Evolutionary conservation across 345 rosid genomes (phyloP), one percentile per base, ranked within the genome.

Genomic region (Aegle marmelos): DNA sequence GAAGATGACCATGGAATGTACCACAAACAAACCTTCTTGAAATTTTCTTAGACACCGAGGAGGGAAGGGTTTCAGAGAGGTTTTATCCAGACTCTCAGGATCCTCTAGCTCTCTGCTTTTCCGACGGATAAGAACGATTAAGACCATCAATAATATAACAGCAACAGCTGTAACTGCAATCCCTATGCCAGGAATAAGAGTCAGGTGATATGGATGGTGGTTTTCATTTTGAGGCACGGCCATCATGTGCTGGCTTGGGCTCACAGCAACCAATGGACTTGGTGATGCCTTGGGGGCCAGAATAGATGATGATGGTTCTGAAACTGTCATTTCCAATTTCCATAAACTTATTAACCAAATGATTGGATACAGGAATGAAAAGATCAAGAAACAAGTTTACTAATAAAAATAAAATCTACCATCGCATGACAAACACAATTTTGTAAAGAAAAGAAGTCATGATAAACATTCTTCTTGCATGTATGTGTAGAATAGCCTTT

Each of bases 61-160:
- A 68, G 91, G 84, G 61, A 85, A 85, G 53, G 85, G 75, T 83
- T 87, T 93, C 31, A 89, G 81, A 71, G 87, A 78, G 70, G 83
- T 82, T 85, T 79, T 84, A 63, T 89, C 84, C 11, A 74, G 61
- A 78, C 78, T 77, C 68, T 86, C 88, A 17, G 92, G 80, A 76
- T 85, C 90, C 53, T 84, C 86, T 68, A 93, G 87, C 80, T 90
- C 97, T 79, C 76, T 86, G 78, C 80, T 90, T 80, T 92, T 93
- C 78, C 83, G 83, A 68, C 75, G 89, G 82, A 93, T 95, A 77
- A 95, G 94, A 81, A 92, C 69, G 78, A 93, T 77, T 83, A 95
- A 82, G 72, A 93, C 82, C 50, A 79, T 80, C 65, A 93, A 85
- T 90, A 91, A 88, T 76, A 82, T 37, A 76, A 92, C 61, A 75